Base-by-base conservation (phyloP, 768 basidiomycete species). In the Lactarius evosmus region DNA sequence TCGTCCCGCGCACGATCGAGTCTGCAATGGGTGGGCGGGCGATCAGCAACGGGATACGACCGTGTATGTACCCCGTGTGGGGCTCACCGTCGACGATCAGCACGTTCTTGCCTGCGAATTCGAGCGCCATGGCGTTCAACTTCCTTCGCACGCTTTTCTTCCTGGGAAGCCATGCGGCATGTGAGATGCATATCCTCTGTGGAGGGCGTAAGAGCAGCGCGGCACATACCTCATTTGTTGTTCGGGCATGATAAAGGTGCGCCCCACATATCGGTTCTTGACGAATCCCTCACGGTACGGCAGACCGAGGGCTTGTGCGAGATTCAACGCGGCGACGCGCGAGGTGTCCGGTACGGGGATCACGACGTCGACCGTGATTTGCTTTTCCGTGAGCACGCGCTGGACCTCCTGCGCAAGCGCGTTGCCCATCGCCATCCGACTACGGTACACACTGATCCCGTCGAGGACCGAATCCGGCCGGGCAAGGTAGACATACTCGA, bases 221-320 rank as follows among this genome's bases (percentile, higher is more conserved):
- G 14, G 62, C 66, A 44, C 71, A 66, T 63, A 85, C 92, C 95
- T 85, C 87, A 93, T 90, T 74, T 93, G 89, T 73, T 99, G 97
- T 27, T 96, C 97, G 8, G 97, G 96, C 97, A 99, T 99, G 76
- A 99, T 98, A 74, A 99, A 99, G 0, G 97, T 99, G 68, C 97
- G 80, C 3, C 95, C 97, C 34, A 98, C 94, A 76, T 99, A 99
- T 36, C 97, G 86, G 75, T 99, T 99, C 80, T 99, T 99, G 69
- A 98, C 86, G 74, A 99, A 98, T 1, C 97, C 97, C 77, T 99
- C 97, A 52, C 97, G 85, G 75, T 98, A 99, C 4, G 97, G 96
- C 34, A 98, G 78, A 7, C 83, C 73, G 49, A 98, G 80, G 70
- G 87, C 89, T 74, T 99, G 96, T 22, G 97, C 97, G 41, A 97